These are phyloP conservation scores for Sphenostylis stenocarpa DNA, from an alignment of 306 rosid genomes.

Conservation along the genomic window DNA sequence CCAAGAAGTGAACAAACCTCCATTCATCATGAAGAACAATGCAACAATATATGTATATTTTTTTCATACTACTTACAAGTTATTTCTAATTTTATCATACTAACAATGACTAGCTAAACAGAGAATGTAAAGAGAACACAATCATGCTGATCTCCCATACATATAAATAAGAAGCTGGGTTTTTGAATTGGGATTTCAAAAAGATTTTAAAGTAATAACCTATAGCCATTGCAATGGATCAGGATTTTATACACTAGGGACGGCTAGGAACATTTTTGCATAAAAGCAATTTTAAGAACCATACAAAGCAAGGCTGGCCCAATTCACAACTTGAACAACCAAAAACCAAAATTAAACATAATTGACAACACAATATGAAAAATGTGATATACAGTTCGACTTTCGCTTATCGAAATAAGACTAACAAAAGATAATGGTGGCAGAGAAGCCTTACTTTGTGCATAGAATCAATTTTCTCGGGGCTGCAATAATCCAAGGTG, in stretches of 20 bases:
- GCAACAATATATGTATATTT: background rate
- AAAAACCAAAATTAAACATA: background rate
- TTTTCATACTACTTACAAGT: background rate
- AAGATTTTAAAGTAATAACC: background rate
- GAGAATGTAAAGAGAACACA: background rate
- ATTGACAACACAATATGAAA: background rate
- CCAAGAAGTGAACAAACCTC: background rate
- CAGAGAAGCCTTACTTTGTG: conserved; percentile 55
- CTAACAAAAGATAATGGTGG: background rate
- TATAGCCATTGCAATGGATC: background rate
- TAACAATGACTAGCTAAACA: background rate
- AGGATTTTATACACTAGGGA: background rate
- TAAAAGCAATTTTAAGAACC: background rate
- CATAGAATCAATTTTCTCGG: conserved; percentile 76
- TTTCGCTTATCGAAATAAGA: background rate
- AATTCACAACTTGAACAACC: background rate
- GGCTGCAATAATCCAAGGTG: conserved; percentile 65
- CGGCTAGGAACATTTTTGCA: background rate
- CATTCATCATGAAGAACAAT: background rate
- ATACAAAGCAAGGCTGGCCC: background rate
- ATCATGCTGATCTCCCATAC: background rate
- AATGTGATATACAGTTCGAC: background rate
- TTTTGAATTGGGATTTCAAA: too few relatives aligned
- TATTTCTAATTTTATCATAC: background rate
- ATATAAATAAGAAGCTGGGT: too few relatives aligned